A percentile compares a stretch with the other conserved stretches of the same genome.
Conservation (phyloP, 2,329 filamentous ascomycete genomes). For the Phialocephala sp. region DNA sequence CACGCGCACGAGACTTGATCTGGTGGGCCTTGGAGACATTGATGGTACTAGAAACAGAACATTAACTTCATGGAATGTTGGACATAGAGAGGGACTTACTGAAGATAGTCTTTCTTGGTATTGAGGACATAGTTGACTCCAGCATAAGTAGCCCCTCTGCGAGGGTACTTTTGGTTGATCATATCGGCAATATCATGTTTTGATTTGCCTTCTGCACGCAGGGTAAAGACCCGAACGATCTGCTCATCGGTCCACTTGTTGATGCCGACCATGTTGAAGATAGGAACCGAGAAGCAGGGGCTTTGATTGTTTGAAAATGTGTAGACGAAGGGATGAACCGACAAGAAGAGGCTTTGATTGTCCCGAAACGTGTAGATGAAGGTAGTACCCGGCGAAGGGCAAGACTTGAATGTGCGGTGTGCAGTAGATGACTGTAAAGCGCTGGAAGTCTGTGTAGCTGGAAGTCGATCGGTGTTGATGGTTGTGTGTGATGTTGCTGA, state of each 20-base stretch:
- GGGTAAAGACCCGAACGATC: neutral
- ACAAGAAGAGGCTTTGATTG: neutral
- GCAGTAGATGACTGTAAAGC: neutral
- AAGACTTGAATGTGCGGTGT: no score
- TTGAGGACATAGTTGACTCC: slow-evolving; percentile 5
- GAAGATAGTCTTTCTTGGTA: neutral
- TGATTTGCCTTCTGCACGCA: neutral
- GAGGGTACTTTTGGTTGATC: neutral
- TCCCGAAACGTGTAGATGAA: neutral
- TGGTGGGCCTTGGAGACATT: neutral
- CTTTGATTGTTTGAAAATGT: neutral
- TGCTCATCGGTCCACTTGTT: slow-evolving; percentile 7
- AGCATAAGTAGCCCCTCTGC: neutral
- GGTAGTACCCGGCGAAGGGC: neutral
- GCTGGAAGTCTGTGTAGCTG: neutral
- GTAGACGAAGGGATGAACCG: neutral
- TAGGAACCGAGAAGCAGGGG: neutral
- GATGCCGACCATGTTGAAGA: slow-evolving; percentile 7
- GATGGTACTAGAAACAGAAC: neutral
- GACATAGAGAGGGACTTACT: neutral
- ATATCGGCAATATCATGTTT: neutral
- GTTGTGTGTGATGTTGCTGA: neutral
- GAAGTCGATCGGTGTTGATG: neutral
- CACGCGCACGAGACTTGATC: neutral
- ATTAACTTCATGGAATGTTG: neutral